These are phyloP conservation scores for Pseudopediastrum boryanum DNA, from an alignment of 139 green algal genomes.

Conservation along the genomic window DNA sequence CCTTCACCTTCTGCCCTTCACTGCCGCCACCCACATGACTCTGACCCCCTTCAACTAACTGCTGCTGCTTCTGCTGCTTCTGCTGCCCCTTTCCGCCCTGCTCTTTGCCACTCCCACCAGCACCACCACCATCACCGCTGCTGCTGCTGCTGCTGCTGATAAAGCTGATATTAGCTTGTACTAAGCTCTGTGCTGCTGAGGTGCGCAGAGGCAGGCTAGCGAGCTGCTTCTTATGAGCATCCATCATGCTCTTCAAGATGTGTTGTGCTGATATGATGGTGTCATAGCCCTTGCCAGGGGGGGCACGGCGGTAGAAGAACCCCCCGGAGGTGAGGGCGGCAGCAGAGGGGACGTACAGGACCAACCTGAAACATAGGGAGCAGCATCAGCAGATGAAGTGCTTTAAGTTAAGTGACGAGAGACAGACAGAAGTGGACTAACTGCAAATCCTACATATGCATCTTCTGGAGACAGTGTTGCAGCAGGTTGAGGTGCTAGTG, in stretches of 20 bases:
- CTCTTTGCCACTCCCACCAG: neutral
- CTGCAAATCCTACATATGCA: no score
- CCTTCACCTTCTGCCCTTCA: neutral
- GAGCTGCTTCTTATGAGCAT: slow-evolving; percentile 56
- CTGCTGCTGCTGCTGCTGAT: neutral
- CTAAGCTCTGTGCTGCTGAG: no score
- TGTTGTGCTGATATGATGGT: slow-evolving; percentile 66
- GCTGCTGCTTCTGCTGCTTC: neutral
- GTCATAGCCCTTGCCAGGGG: slow-evolving; percentile 57
- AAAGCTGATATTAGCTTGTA: no score
- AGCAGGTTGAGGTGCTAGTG: no score
- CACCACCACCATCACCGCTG: slow-evolving; percentile 2
- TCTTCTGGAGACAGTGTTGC: no score
- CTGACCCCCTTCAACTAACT: neutral
- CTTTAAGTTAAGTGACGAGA: neutral
- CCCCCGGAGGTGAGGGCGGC: slow-evolving; percentile 57
- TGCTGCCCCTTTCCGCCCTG: neutral
- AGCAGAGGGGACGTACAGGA: slow-evolving; percentile 73
- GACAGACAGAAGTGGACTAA: neutral
- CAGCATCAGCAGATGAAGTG: neutral
- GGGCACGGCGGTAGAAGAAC: slow-evolving; percentile 40
- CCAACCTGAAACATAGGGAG: slow-evolving; percentile 46
- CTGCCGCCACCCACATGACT: neutral
- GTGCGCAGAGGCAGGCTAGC: slow-evolving; percentile 35
- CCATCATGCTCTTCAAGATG: slow-evolving; percentile 53